phyloP scores from a whole-genome alignment of 2,329 filamentous ascomycete genomes.

The Didymella sp. region DNA sequence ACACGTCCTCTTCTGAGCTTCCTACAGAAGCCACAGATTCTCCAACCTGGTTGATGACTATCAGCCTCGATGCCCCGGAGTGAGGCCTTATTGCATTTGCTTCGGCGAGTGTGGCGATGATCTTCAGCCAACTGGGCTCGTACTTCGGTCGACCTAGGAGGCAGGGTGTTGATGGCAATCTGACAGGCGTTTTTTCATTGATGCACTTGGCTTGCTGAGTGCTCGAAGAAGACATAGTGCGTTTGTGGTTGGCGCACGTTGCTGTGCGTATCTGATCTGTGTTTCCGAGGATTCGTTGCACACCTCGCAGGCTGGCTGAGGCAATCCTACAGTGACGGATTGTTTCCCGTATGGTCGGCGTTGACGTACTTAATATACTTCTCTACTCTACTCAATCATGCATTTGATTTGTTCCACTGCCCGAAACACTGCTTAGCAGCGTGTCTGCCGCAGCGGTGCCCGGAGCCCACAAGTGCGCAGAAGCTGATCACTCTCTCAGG shows the following conservation, averaged over 20 bases:
- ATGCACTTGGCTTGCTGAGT: slow-evolving; percentile 38
- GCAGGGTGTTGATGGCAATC: slow-evolving; percentile 85
- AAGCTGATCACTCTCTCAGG: neutral
- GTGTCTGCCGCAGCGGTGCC: too few relatives aligned
- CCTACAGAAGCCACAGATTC: slow-evolving; percentile 89
- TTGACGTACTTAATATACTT: too few relatives aligned
- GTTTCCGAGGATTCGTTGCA: too few relatives aligned
- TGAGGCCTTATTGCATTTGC: slow-evolving; percentile 71
- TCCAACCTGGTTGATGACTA: slow-evolving; percentile 89
- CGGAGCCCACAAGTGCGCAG: too few relatives aligned
- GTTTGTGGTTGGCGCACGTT: too few relatives aligned
- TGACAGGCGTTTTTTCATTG: slow-evolving; percentile 70
- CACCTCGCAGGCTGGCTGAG: too few relatives aligned
- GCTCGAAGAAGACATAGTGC: slow-evolving; percentile 47
- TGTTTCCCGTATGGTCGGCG: too few relatives aligned
- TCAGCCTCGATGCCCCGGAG: slow-evolving; percentile 86
- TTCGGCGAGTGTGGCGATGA: slow-evolving; percentile 95
- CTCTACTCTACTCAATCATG: too few relatives aligned
- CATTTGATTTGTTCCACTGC: too few relatives aligned
- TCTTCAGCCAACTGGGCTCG: slow-evolving; percentile 79
- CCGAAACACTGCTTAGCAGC: too few relatives aligned
- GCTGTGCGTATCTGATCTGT: too few relatives aligned
- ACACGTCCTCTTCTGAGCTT: slow-evolving; percentile 90
- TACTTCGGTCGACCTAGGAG: slow-evolving; percentile 77
- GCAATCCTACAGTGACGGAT: too few relatives aligned